Conservation (phyloP, 2,329 filamentous ascomycete species). For the Rutstroemia sydowiana region DNA sequence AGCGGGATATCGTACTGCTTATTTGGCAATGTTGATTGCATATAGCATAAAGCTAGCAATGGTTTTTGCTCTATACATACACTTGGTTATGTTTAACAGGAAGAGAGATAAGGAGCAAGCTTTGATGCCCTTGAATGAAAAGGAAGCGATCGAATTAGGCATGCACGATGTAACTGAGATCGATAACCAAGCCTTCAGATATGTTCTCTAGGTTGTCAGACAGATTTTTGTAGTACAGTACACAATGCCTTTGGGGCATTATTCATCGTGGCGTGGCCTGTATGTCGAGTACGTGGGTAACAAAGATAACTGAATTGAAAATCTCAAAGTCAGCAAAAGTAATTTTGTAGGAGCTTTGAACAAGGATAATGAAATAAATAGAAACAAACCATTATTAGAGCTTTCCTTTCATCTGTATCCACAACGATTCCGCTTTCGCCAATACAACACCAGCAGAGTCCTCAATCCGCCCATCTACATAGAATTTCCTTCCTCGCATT, state of each 20-base stretch:
- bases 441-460: constrained; percentile 39
- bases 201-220: constrained; percentile 33
- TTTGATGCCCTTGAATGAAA: constrained; percentile 29
- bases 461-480: constrained; percentile 39
- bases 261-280: too few species aligned
- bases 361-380: too few species aligned
- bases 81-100: constrained; percentile 47
- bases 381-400: too few species aligned
- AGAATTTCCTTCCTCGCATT: constrained; percentile 46
- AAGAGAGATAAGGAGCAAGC: constrained; percentile 41
- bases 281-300: too few species aligned
- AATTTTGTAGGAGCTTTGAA: too few species aligned
- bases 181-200: constrained; percentile 43
- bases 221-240: too few species aligned
- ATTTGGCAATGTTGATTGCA: constrained; percentile 11
- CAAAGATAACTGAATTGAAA: too few species aligned
- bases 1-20: constrained; percentile 10
- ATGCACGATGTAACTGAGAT: constrained; percentile 48
- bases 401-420: constrained; percentile 27
- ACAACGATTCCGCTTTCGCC: constrained; percentile 45
- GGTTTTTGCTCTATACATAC: constrained; percentile 38
- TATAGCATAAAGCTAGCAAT: constrained; percentile 41
- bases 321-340: too few species aligned
- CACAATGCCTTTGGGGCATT: too few species aligned
- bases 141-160: constrained; percentile 42